Base-by-base conservation (phyloP, 176 grass and related monocot species). In the Rhynchospora tenuis region DNA sequence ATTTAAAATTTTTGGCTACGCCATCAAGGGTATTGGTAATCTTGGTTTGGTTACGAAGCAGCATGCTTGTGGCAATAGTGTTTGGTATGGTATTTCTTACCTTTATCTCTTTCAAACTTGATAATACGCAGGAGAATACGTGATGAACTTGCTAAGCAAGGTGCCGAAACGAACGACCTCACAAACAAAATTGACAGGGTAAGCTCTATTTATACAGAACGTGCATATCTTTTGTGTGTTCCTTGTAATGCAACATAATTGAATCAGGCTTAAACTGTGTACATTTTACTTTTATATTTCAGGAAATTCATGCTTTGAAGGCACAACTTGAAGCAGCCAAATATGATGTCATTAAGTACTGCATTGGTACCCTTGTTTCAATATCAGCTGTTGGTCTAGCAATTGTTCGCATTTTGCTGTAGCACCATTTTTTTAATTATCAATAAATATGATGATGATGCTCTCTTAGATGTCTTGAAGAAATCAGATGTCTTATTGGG, bases 291-390 rank as follows among this genome's bases (percentile, higher is more conserved):
- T 15, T 57, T 79, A 23, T 69, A 56, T 83, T 84, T 73, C 63
- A 87, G 88, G 88, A 90, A 64, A 90, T 90, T 48, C 85, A 90
- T 84, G 72, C 73, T 61, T 59, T 90, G 56, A 84, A 70, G 29
- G 85, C 85, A n/a, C 85, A 84, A 48, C 54, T 87, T 43, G 85
- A 90, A 31, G 88, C 85, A 46, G 88, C 88, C 2, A 90, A 87
- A 19, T 90, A 90, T 64, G 85, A 90, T 46, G 85, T 84, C 16
- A 84, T 90, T 60, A 90, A 90, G 65, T 86, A 90, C 81, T 86
- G 88, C 75, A 87, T 90, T 56, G 85, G 84, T 81, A 84, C 85
- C 16, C 84, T 90, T 81, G 85, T 87, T 64, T 86, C 85, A 0
- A 84, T 87, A 71, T 86, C 88, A 51, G 88, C 83, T 48, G 83